A percentile compares a stretch with the other conserved stretches of the same genome.
These are phyloP conservation scores for Metschnikowia anglica DNA, from an alignment of 805 yeast species.

Conservation along the genomic window DNA sequence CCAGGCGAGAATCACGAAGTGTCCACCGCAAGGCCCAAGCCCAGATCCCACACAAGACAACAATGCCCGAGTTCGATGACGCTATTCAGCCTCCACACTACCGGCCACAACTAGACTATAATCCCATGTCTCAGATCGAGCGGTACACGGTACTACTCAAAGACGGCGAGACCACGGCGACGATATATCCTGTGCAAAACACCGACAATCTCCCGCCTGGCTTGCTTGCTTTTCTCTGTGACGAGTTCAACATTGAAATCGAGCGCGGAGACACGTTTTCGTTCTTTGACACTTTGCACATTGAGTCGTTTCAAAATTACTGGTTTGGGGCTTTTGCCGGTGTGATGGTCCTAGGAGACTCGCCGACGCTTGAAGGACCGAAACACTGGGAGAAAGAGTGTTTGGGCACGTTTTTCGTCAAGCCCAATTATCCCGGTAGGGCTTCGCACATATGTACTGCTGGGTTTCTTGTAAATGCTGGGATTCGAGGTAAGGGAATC, in stretches of 20 bases:
- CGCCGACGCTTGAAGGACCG: slow-evolving; percentile 43
- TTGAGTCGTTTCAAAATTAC: slow-evolving; percentile 74
- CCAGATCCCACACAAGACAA: not conserved
- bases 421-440: slow-evolving; percentile 90
- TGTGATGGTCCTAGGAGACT: slow-evolving; percentile 75
- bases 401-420: slow-evolving; percentile 80
- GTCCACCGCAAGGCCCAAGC: too few relatives aligned
- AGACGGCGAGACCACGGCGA: slow-evolving; percentile 90
- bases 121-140: slow-evolving; percentile 41
- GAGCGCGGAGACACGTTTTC: slow-evolving; percentile 87
- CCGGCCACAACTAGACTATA: slow-evolving; percentile 43
- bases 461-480: slow-evolving; percentile 85
- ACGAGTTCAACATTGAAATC: slow-evolving; percentile 91
- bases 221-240: slow-evolving; percentile 75
- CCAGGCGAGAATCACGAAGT: too few relatives aligned
- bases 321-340: slow-evolving; percentile 91
- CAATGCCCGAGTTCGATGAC: slow-evolving; percentile 52
- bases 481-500: slow-evolving; percentile 87
- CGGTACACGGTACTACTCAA: slow-evolving; percentile 76
- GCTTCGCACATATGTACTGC: slow-evolving; percentile 92
- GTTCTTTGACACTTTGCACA: slow-evolving; percentile 72
- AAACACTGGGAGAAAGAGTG: slow-evolving; percentile 93
- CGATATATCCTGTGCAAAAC: slow-evolving; percentile 80
- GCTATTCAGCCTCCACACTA: slow-evolving; percentile 47
- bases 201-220: slow-evolving; percentile 73